These are phyloP conservation scores for Lichtheimia hyalospora DNA, from an alignment of 371 early-diverging fungal species.

Conservation along the genomic window DNA sequence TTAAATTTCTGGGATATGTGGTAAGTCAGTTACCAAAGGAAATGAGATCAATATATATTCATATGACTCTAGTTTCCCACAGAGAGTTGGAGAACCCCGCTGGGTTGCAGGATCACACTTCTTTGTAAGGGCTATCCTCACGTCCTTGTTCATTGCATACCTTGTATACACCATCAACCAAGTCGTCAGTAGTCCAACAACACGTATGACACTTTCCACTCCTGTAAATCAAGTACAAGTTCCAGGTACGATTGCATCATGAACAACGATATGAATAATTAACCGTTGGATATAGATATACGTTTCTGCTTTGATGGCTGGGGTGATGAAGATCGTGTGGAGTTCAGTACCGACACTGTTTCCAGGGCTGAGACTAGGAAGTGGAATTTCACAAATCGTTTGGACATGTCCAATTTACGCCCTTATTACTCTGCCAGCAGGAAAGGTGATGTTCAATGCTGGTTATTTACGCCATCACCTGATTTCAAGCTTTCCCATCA, in stretches of 20 bases:
- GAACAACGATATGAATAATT: not conserved
- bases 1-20: not conserved
- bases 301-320: conserved; percentile 28
- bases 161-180: not conserved
- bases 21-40: not conserved
- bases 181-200: not conserved
- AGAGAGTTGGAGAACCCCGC: not conserved
- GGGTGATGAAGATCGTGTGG: not conserved
- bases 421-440: not conserved
- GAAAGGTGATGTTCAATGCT: not conserved
- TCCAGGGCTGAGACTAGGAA: not conserved
- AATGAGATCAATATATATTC: not conserved
- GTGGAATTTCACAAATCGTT: not conserved
- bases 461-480: not conserved
- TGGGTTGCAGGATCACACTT: not conserved
- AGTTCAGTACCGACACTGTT: not conserved
- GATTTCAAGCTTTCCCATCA: not conserved
- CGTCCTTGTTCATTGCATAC: not conserved
- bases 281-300: conserved; percentile 1
- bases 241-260: not conserved
- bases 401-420: not conserved
- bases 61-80: not conserved
- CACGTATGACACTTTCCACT: not conserved
- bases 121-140: not conserved
- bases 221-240: not conserved